Base-by-base conservation (phyloP, 2,329 filamentous ascomycete genomes). In the Trichoderma polysporum region DNA sequence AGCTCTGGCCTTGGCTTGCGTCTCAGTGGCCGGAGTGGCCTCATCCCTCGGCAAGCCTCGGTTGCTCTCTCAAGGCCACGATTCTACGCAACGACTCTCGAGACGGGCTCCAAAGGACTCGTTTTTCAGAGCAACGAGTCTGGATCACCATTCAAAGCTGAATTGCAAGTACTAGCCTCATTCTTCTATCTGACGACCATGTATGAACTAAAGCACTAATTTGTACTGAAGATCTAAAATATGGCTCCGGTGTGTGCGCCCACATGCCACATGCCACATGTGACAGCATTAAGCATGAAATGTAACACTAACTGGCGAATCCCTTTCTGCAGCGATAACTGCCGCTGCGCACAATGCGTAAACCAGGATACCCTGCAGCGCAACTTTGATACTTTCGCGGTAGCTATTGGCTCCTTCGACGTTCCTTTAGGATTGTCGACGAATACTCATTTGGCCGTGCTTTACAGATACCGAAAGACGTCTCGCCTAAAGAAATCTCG, bases 361-460 rank as follows among this genome's bases (percentile, higher is more conserved):
- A 80, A 82, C 53, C 76, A 77, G 56, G 77, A 80, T 50, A 82
- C 81, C 15, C 74, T 77, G 71, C 80, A 82, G 68, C 74, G 79
- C 60, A 80, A 77, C 63, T 77, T 81, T 67, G 74, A 82, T 45
- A 81, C 79, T 0, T 81, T 81, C 65, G 67, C 76, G 41, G 80
- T 81, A 66, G 22, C 9, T 31, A 57, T 39, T 31, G 25, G 12
- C 9, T n/a, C 65, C 4, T 39, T n/a, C 31, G 12, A 10, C n/a
- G 3, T 19, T 0, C 10, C 4, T 27, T 17, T 1, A 27, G 12
- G 25, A 25, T n/a, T 37, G 3, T 2, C 12, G 4, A 15, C 8
- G 27, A 45, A 25, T 58, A 33, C 49, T 58, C 19, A 57, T 35
- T 7, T 8, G 17, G 35, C 41, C 22, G 17, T 56, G 61, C 7